Conservation (phyloP, 192 early-diverging fungal species). For the Phlyctochytrium bullatum region DNA sequence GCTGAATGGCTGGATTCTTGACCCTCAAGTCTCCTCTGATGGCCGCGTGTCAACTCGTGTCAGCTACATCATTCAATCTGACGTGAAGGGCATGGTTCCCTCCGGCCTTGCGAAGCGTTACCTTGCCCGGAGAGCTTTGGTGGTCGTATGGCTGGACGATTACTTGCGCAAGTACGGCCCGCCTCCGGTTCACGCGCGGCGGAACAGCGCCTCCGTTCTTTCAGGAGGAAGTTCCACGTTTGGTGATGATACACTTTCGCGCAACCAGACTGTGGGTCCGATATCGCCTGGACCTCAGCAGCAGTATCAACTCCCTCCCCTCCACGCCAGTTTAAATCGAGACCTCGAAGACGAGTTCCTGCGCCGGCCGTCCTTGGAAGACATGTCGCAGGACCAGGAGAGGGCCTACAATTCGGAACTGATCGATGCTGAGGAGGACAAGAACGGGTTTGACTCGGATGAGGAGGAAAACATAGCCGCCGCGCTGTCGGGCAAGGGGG, state of each 20-base stretch:
- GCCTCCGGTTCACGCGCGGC: conserved; percentile 4
- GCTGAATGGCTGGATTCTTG: conserved; percentile 4
- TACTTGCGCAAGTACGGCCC: conserved; percentile 31
- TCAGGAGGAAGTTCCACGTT: not conserved
- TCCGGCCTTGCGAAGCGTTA: conserved; percentile 28
- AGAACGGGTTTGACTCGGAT: conserved; percentile 5
- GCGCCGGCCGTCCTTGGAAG: not conserved
- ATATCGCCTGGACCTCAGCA: no score
- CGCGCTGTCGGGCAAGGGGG: no score
- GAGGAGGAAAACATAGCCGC: not conserved
- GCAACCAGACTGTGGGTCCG: no score
- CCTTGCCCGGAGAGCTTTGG: conserved; percentile 29
- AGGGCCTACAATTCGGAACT: not conserved
- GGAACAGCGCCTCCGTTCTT: not conserved
- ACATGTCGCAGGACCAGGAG: no score
- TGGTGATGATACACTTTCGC: no score
- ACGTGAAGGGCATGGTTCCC: conserved; percentile 30
- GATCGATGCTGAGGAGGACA: not conserved
- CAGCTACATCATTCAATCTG: conserved; percentile 31
- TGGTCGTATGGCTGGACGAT: conserved; percentile 24
- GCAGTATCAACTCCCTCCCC: not conserved
- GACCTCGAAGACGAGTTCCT: not conserved
- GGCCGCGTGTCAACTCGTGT: conserved; percentile 20
- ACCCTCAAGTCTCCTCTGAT: conserved; percentile 16
- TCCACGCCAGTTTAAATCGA: not conserved